Conservation (phyloP, 495 filamentous ascomycete genomes). For the Aspergillus coremiiformis region DNA sequence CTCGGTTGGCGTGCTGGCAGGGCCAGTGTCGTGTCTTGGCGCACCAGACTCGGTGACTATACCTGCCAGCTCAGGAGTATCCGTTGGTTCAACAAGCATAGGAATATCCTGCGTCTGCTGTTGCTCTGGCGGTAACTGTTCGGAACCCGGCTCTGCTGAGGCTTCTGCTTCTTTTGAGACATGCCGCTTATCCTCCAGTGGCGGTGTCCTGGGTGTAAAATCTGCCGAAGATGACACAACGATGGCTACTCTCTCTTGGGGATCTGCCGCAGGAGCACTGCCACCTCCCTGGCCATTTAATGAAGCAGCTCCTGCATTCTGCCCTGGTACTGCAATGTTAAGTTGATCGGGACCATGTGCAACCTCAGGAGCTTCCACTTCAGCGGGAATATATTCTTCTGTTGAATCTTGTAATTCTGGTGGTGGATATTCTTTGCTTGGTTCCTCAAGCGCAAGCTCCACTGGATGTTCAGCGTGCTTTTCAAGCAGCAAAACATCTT, state of each 20-base stretch:
- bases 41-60: not conserved
- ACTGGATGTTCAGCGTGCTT: not conserved
- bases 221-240: not conserved
- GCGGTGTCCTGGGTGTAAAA: too few relatives aligned
- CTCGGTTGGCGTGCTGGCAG: slow-evolving; percentile 7
- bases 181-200: not conserved
- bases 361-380: not conserved
- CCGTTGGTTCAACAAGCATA: not conserved
- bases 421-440: not conserved
- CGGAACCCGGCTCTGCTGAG: not conserved
- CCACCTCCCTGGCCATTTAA: not conserved
- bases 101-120: not conserved
- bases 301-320: not conserved
- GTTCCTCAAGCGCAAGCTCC: not conserved
- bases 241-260: not conserved
- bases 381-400: not conserved
- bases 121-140: not conserved
- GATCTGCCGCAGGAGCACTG: not conserved
- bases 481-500: not conserved
- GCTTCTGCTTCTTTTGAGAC: not conserved
- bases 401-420: not conserved
- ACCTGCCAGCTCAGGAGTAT: not conserved
- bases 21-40: slow-evolving; percentile 2
- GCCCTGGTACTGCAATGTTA: not conserved
- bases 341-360: not conserved